Conservation (phyloP, 305 asterid genomes). For the Fraxinus sp. region DNA sequence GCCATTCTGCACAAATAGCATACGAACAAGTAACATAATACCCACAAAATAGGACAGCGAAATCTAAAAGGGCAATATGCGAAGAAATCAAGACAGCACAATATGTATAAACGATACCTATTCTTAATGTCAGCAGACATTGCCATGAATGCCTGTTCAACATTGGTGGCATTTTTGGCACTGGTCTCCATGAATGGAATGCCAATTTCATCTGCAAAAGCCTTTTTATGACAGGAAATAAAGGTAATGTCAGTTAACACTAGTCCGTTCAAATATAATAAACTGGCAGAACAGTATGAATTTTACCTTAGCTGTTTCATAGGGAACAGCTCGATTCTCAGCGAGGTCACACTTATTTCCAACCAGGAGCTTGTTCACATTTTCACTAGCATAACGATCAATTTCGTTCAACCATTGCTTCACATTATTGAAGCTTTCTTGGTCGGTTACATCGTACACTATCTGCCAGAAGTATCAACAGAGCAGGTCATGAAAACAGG, state of each 20-base stretch:
- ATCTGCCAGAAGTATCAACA: conserved; percentile 41
- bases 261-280: conserved; percentile 3
- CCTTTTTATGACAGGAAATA: conserved; percentile 36
- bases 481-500: conserved; percentile 3
- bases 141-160: conserved; percentile 83
- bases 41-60: not conserved
- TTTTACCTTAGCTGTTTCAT: conserved; percentile 71
- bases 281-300: not conserved
- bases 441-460: conserved; percentile 74
- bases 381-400: conserved; percentile 79
- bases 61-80: not conserved
- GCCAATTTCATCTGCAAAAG: conserved; percentile 81
- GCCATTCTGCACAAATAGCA: conserved; percentile 48
- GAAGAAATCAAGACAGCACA: not conserved
- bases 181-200: conserved; percentile 80
- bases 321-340: conserved; percentile 69
- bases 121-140: conserved; percentile 70
- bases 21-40: not conserved
- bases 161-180: conserved; percentile 71
- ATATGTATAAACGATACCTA: conserved; percentile 37
- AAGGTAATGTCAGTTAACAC: not conserved
- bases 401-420: conserved; percentile 84
- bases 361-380: conserved; percentile 73
- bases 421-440: conserved; percentile 42
- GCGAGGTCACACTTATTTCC: conserved; percentile 70